A percentile compares a stretch with the other conserved stretches of the same genome.
phyloP scores from a whole-genome alignment of 176 grass and related monocot genomes.

The Rhynchospora breviuscula region DNA sequence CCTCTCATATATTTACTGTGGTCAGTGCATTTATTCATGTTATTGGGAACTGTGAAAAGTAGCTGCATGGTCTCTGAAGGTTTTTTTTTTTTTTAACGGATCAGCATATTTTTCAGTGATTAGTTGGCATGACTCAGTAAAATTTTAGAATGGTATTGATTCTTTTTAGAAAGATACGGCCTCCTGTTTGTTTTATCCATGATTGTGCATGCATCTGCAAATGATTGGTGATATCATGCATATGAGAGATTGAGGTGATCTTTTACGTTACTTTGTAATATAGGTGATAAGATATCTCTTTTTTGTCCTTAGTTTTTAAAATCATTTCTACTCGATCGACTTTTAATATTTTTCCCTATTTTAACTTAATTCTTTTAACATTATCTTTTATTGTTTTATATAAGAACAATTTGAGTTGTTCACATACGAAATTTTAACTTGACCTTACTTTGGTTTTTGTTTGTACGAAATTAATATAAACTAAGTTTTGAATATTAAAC shows the following conservation, averaged over 20 bases:
- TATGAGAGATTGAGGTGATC: constrained; percentile 3
- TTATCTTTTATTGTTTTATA: background rate
- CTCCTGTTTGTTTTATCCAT: background rate
- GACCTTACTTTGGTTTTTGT: background rate
- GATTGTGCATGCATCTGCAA: constrained; percentile 14
- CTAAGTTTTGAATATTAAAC: background rate
- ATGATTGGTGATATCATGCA: constrained; percentile 31
- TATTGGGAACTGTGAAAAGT: background rate
- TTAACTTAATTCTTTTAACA: background rate
- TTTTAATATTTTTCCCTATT: background rate
- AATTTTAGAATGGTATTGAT: constrained; percentile 15
- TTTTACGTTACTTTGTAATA: background rate
- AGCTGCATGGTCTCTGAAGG: background rate
- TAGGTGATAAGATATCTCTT: background rate
- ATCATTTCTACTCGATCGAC: background rate
- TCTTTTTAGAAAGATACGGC: constrained; percentile 29
- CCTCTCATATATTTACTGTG: background rate
- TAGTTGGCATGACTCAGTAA: background rate
- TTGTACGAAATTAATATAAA: background rate
- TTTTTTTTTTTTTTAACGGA: background rate
- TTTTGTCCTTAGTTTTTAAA: background rate
- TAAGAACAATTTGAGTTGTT: background rate
- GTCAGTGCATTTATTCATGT: background rate
- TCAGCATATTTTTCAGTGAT: constrained; percentile 18
- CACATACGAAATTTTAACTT: background rate